Percentiles rank a stretch among this genome's conserved stretches.
phyloP scores from a whole-genome alignment of 371 early-diverging fungal species.

The Mortierella sp. region DNA sequence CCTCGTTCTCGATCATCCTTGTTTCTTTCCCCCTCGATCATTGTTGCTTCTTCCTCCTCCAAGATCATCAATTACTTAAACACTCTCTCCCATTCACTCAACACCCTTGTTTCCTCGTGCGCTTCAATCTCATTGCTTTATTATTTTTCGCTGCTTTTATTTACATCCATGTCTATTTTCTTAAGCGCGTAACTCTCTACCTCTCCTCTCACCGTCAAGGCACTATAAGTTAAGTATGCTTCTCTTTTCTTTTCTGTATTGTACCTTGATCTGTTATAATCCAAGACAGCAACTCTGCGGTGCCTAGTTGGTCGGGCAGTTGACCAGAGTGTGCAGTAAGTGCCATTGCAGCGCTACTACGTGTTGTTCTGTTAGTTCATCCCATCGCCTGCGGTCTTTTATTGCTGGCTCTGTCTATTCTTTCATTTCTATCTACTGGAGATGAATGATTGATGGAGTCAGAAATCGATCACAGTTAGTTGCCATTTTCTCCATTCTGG shows the following conservation, averaged over 20 bases:
- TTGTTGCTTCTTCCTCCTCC: too few relatives aligned
- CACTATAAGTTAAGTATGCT: not conserved
- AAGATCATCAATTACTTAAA: too few relatives aligned
- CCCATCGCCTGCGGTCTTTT: constrained; percentile 16
- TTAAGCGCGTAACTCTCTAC: too few relatives aligned
- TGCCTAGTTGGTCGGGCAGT: constrained; percentile 18
- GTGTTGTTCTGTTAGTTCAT: constrained; percentile 14
- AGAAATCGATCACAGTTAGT: constrained; percentile 10
- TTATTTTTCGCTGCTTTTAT: too few relatives aligned
- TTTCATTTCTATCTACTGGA: constrained; percentile 12
- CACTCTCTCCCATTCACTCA: too few relatives aligned
- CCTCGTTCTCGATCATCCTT: too few relatives aligned
- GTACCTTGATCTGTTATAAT: constrained; percentile 4
- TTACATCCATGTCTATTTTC: too few relatives aligned
- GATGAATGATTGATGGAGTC: constrained; percentile 14
- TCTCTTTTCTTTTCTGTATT: not conserved
- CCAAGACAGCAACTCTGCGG: constrained; percentile 1
- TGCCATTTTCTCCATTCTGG: constrained; percentile 8
- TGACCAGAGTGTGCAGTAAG: constrained; percentile 17
- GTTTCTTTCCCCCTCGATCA: too few relatives aligned
- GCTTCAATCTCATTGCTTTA: too few relatives aligned
- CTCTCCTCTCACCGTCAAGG: too few relatives aligned
- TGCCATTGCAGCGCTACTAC: constrained; percentile 14
- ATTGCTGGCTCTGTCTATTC: not conserved
- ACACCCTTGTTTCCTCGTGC: too few relatives aligned